Percentiles rank a stretch among this genome's conserved stretches.
These are phyloP conservation scores for Emmonsia crescens DNA, from an alignment of 2,329 filamentous ascomycete genomes.

Conservation along the genomic window DNA sequence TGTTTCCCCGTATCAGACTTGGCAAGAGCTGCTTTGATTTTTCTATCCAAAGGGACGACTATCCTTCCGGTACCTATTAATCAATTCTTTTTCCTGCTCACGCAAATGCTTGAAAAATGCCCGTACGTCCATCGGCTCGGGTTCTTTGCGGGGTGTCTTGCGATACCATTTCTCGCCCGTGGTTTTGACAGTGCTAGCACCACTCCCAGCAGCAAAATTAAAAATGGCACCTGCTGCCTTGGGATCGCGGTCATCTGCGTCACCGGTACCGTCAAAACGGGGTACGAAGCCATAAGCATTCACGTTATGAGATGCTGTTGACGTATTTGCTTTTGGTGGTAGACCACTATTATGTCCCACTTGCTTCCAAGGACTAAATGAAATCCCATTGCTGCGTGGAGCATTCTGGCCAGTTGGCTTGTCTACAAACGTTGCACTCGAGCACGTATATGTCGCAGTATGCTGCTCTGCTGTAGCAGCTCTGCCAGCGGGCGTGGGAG, in stretches of 20 bases:
- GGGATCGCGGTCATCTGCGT: constrained; percentile 4
- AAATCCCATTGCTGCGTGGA: constrained; percentile 9
- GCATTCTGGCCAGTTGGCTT: not conserved
- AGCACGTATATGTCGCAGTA: not conserved
- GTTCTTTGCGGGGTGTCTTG: constrained; percentile 10
- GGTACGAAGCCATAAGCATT: constrained; percentile 23
- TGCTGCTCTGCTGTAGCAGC: not conserved
- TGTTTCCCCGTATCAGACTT: not conserved
- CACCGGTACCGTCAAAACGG: constrained; percentile 21
- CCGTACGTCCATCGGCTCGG: constrained; percentile 15
- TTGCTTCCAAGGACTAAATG: constrained; percentile 17
- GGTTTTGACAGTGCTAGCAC: not conserved
- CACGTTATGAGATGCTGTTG: constrained; percentile 20
- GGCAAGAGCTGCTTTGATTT: not conserved
- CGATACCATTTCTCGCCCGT: constrained; percentile 8
- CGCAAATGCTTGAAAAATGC: constrained; percentile 17
- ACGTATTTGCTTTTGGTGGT: constrained; percentile 19
- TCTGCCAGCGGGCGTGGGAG: not conserved
- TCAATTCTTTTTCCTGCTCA: constrained; percentile 17
- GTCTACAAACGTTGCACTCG: not conserved
- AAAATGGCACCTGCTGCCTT: not conserved
- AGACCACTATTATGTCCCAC: constrained; percentile 12
- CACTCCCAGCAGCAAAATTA: not conserved
- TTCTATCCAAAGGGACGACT: constrained; percentile 7
- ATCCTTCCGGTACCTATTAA: constrained; percentile 13